Evolutionary conservation across 2,329 filamentous ascomycete genomes (phyloP).

Genomic region (Aureobasidium sp.): DNA sequence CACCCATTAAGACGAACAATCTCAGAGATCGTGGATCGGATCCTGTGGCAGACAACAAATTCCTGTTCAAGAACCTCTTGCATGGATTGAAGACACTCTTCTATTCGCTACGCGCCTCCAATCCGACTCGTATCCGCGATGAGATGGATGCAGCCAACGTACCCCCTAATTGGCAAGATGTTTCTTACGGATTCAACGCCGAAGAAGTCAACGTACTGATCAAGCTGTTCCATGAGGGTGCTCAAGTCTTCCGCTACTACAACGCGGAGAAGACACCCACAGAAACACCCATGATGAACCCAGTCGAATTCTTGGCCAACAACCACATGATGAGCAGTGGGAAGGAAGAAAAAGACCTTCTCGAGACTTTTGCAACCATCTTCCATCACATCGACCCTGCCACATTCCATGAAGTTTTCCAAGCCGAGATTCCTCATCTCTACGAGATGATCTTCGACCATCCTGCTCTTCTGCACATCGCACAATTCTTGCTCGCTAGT

Average conservation of each 20-base stretch:
- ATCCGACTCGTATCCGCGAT: constrained; percentile 52
- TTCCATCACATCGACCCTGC: constrained; percentile 98
- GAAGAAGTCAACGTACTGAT: constrained; percentile 96
- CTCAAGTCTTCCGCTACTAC: constrained; percentile 95
- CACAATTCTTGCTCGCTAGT: constrained; percentile 97
- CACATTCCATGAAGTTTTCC: constrained; percentile 97
- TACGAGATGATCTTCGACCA: constrained; percentile 99
- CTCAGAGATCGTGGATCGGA: constrained; percentile 82
- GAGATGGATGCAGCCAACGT: constrained; percentile 69
- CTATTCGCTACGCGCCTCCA: constrained; percentile 87
- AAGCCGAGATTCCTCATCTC: constrained; percentile 90
- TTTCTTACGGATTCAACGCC: constrained; percentile 92
- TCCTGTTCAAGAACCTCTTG: constrained; percentile 92
- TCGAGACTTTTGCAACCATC: constrained; percentile 96
- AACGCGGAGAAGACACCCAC: constrained; percentile 72
- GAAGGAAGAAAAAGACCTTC: constrained; percentile 93
- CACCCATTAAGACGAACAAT: constrained; percentile 92
- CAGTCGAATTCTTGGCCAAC: constrained; percentile 87
- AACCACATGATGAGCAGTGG: constrained; percentile 90
- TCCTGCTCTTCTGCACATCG: constrained; percentile 84
- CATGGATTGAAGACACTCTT: constrained; percentile 95
- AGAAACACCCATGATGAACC: constrained; percentile 69
- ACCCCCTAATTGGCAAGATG: constrained; percentile 87
- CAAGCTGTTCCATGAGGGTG: constrained; percentile 94
- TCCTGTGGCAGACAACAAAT: constrained; percentile 94